A percentile compares a stretch with the other conserved stretches of the same genome.
phyloP scores from a whole-genome alignment of 768 basidiomycete genomes.

The Rhizopogon roseolus region DNA sequence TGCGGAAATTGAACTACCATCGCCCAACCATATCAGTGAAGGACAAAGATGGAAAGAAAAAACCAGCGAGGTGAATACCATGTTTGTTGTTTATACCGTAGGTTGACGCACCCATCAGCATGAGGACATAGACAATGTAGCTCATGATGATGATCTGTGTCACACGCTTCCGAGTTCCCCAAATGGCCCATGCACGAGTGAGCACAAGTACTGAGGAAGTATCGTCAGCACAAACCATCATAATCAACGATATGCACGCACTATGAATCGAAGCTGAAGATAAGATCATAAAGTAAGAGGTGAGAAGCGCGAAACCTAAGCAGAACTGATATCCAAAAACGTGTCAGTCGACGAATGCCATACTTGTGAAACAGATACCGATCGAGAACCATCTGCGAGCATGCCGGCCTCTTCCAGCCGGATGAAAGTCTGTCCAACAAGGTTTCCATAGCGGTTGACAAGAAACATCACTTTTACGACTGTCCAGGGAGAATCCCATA shows the following conservation, averaged over 20 bases:
- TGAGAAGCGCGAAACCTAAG: background rate
- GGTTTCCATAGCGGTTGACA: slow-evolving; percentile 12
- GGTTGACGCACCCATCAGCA: background rate
- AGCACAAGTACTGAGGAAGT: slow-evolving; percentile 15
- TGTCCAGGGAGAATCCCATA: slow-evolving; percentile 10
- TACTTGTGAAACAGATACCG: slow-evolving; percentile 6
- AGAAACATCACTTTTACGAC: slow-evolving; percentile 12
- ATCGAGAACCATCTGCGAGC: slow-evolving; percentile 8
- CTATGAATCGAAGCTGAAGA: slow-evolving; percentile 18
- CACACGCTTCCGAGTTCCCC: slow-evolving; percentile 8
- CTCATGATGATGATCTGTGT: background rate
- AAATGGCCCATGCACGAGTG: slow-evolving; percentile 20
- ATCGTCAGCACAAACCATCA: background rate
- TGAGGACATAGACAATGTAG: slow-evolving; percentile 9
- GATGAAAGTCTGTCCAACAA: slow-evolving; percentile 16
- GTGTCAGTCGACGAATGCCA: background rate
- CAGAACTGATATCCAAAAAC: slow-evolving; percentile 13
- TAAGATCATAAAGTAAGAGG: slow-evolving; percentile 1
- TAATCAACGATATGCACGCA: slow-evolving; percentile 4
- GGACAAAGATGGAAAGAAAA: background rate
- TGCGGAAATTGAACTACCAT: slow-evolving; percentile 5
- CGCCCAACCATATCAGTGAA: background rate
- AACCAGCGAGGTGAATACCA: background rate
- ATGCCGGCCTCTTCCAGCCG: slow-evolving; percentile 18
- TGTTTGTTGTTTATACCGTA: background rate